phyloP scores from a whole-genome alignment of 768 basidiomycete species.

The Hydnum rufescens region DNA sequence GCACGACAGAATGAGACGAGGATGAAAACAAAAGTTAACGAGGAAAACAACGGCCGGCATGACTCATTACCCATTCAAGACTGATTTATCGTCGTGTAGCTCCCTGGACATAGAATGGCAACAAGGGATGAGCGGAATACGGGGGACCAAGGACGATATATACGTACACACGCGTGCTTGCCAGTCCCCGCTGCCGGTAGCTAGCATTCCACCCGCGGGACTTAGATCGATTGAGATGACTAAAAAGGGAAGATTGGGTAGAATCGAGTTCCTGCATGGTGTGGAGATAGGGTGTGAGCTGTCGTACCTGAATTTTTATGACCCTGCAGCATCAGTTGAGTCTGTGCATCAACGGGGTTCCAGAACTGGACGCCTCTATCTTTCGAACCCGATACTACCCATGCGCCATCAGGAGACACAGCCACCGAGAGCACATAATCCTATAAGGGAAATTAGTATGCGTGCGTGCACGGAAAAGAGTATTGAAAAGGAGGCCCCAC shows the following conservation, averaged over 20 bases:
- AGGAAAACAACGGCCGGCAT: too few relatives aligned
- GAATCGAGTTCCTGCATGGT: not conserved
- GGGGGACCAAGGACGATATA: not conserved
- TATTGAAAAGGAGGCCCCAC: conserved; percentile 17
- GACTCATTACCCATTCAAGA: too few relatives aligned
- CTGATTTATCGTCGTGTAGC: too few relatives aligned
- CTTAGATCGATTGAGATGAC: conserved; percentile 51
- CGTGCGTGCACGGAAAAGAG: not conserved
- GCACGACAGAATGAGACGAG: too few relatives aligned
- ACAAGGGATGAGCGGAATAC: too few relatives aligned
- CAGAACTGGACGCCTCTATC: conserved; percentile 93
- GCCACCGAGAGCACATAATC: conserved; percentile 58
- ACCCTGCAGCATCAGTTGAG: conserved; percentile 87
- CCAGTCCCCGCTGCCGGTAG: conserved; percentile 55
- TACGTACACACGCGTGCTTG: conserved; percentile 42
- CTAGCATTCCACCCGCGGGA: conserved; percentile 37
- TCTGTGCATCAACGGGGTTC: conserved; percentile 56
- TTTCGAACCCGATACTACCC: conserved; percentile 91
- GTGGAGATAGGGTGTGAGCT: conserved; percentile 1
- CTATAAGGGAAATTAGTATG: conserved; percentile 16
- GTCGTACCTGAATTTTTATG: conserved; percentile 45
- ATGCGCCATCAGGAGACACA: conserved; percentile 78
- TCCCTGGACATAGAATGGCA: too few relatives aligned
- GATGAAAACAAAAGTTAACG: too few relatives aligned
- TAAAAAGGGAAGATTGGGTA: not conserved